Evolutionary conservation across 1,139 yeast genomes (phyloP), one percentile per base, ranked within the genome.

Genomic region (Lodderomyces oxycetoniae): DNA sequence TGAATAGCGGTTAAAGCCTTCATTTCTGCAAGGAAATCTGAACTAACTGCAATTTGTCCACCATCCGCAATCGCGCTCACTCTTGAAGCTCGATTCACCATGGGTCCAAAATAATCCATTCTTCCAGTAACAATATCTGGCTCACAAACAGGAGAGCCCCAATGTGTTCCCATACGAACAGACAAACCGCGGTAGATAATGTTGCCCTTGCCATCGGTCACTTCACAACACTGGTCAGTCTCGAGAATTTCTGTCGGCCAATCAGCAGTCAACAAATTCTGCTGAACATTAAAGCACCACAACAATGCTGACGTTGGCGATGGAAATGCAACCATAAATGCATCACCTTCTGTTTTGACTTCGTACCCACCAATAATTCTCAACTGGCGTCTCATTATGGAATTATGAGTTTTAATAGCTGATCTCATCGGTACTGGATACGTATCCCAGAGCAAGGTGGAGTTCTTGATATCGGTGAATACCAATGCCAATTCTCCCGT

Each of bases 291-390:
- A 55, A 89, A 79, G 64, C 96, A 88, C 98, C 98, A 93, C 30
- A 87, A 67, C 37, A 93, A 63, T 0, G 97, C 97, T 15, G 93
- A 72, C 0, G 93, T 77, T 0, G 95, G 93, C 0, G 96, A 82
- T 1, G 96, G 95, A 59, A 91, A 91, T 5, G 96, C 86, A n/a
- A 91, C 97, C 86, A 91, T 89, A 49, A 91, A 91, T 0, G 98
- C 96, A 65, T 91, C 99, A 51, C 99, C 99, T 77, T 93, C 99
- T 1, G 97, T 93, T 57, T 91, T 91, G 22, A 91, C 98, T 58
- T 91, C 99, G 53, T 91, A 91, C 2, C 98, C 98, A 28, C 97
- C 96, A 49, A 86, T 87, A 32, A 89, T 81, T 46, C 96, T 75
- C 45, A 91, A 64, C 49, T 87, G 94, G 34, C 98, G 77, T 53